Conservation (phyloP, 345 rosid genomes). For the Balakata baccata region DNA sequence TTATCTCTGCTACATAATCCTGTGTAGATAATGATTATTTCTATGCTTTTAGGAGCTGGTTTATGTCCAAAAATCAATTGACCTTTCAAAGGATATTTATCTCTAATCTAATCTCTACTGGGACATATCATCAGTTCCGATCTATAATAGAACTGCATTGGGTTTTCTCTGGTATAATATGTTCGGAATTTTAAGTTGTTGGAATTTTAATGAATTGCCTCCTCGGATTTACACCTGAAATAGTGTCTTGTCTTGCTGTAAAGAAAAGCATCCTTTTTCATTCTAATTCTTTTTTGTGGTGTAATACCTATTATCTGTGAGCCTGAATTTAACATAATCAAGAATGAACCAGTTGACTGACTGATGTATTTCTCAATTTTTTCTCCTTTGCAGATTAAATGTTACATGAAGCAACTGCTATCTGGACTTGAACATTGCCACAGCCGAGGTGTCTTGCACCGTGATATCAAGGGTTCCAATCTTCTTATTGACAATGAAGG, state of each 20-base stretch:
- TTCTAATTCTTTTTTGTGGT: background rate
- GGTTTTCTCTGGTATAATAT: background rate
- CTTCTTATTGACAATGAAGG: constrained; percentile 78
- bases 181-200: background rate
- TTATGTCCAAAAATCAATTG: background rate
- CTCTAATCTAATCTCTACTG: background rate
- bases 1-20: background rate
- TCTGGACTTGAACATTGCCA: constrained; percentile 93
- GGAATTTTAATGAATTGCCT: background rate
- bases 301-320: background rate
- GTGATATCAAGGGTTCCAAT: constrained; percentile 89
- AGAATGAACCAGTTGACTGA: constrained; percentile 9
- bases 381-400: constrained; percentile 54
- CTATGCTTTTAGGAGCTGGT: background rate
- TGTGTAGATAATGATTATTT: background rate
- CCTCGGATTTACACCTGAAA: background rate
- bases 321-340: background rate
- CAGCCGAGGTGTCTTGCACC: constrained; percentile 69
- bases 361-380: constrained; percentile 3
- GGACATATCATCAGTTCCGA: background rate
- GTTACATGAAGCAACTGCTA: constrained; percentile 78
- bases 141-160: background rate
- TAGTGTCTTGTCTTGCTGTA: constrained; percentile 1
- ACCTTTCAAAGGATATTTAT: background rate
- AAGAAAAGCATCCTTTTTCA: background rate